phyloP scores from a whole-genome alignment of 352 stramenopile genomes.

The Pelagophyceae sp. region DNA sequence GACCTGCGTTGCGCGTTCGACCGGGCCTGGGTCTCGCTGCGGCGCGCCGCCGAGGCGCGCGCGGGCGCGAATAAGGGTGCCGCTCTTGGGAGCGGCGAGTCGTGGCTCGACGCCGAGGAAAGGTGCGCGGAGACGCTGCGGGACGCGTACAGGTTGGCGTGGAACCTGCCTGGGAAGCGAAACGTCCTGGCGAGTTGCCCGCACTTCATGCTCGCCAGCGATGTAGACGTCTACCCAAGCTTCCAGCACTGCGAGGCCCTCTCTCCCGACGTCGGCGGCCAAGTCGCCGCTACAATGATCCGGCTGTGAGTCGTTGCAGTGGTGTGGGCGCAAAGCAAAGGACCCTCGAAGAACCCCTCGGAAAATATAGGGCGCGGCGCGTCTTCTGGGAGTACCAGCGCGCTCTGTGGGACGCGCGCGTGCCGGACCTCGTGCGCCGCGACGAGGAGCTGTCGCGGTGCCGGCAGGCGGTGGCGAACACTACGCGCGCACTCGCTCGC shows the following conservation, averaged over 20 bases:
- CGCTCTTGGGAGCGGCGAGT: too few relatives aligned
- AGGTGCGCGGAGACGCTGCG: slow-evolving; percentile 49
- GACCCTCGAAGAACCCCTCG: too few relatives aligned
- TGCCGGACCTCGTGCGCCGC: slow-evolving; percentile 41
- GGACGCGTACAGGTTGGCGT: slow-evolving; percentile 58
- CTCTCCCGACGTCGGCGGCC: slow-evolving; percentile 42
- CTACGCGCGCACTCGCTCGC: slow-evolving; percentile 25
- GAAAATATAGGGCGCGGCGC: too few relatives aligned
- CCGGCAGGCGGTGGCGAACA: slow-evolving; percentile 54
- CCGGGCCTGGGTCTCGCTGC: slow-evolving; percentile 50
- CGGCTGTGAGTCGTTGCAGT: too few relatives aligned
- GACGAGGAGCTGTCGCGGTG: slow-evolving; percentile 42
- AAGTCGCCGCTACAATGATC: slow-evolving; percentile 57
- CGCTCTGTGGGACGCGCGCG: slow-evolving; percentile 58
- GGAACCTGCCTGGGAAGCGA: slow-evolving; percentile 47
- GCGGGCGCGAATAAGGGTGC: slow-evolving; percentile 1
- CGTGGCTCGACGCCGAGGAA: slow-evolving; percentile 48
- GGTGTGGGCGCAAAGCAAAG: too few relatives aligned
- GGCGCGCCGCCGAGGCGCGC: slow-evolving; percentile 49
- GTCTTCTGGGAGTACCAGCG: slow-evolving; percentile 66
- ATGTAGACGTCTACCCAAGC: slow-evolving; percentile 56
- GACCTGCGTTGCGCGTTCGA: slow-evolving; percentile 58
- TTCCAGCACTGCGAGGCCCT: slow-evolving; percentile 44
- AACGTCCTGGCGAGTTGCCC: slow-evolving; percentile 53
- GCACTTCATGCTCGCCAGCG: slow-evolving; percentile 69